A percentile compares a stretch with the other conserved stretches of the same genome.
Evolutionary conservation across 2,329 filamentous ascomycete species (phyloP).

Genomic region (Fusarium penzigii): DNA sequence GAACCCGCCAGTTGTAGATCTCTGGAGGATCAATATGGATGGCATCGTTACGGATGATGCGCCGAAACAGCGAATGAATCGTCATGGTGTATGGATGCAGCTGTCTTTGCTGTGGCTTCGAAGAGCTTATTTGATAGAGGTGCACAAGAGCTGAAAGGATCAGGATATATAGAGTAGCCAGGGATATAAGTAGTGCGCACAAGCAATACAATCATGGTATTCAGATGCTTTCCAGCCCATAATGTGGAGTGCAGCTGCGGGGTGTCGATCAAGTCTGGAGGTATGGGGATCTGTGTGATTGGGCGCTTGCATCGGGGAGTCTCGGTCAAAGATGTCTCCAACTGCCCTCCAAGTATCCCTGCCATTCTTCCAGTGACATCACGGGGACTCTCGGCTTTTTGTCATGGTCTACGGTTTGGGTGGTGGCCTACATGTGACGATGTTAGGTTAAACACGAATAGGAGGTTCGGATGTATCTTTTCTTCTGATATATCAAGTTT

Average conservation of each 20-base stretch:
- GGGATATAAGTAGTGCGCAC: conserved; percentile 19
- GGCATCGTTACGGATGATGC: conserved; percentile 57
- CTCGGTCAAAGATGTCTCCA: not conserved
- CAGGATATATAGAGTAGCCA: conserved; percentile 2
- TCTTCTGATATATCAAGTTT: too few species aligned
- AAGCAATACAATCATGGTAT: not conserved
- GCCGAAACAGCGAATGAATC: conserved; percentile 24
- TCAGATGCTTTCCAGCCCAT: not conserved
- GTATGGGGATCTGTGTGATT: not conserved
- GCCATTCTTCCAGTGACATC: too few species aligned
- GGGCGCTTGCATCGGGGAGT: not conserved
- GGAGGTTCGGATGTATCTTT: too few species aligned
- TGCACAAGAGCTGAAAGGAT: not conserved
- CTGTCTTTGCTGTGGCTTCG: not conserved
- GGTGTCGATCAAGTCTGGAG: not conserved
- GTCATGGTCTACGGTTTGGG: not conserved
- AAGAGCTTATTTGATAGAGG: not conserved
- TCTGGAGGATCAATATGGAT: conserved; percentile 67
- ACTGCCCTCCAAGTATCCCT: too few species aligned
- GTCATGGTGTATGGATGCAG: conserved; percentile 8
- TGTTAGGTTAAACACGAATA: too few species aligned
- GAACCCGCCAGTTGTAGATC: conserved; percentile 71
- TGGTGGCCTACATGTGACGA: too few species aligned
- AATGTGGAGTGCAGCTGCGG: not conserved
- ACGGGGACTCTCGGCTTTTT: conserved; percentile 13